phyloP scores from a whole-genome alignment of 2,329 filamentous ascomycete genomes.

The Pestalotiopsis sp. region DNA sequence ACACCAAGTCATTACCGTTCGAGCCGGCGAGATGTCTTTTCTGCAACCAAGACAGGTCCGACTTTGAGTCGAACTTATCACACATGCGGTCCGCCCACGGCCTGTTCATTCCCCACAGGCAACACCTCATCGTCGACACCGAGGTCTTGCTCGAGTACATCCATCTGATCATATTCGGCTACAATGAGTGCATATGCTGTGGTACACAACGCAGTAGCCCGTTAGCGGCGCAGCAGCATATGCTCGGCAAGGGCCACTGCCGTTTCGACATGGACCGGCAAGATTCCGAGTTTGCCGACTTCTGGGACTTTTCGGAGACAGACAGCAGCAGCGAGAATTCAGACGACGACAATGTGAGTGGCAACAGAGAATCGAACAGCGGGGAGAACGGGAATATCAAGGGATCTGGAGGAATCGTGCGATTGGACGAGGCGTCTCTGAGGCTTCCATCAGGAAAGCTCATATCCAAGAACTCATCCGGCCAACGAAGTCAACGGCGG shows the following conservation, averaged over 20 bases:
- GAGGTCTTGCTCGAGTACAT: conserved; percentile 51
- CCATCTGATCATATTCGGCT: conserved; percentile 49
- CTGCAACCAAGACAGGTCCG: background rate
- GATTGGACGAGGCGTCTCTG: conserved; percentile 31
- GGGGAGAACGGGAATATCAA: background rate
- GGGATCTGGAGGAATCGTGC: background rate
- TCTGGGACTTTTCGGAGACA: conserved; percentile 30
- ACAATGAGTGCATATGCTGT: conserved; percentile 55
- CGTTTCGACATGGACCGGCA: conserved; percentile 25
- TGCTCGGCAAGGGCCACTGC: conserved; percentile 31
- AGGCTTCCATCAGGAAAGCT: conserved; percentile 39
- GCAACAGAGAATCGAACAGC: conserved; percentile 16
- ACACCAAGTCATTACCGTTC: conserved; percentile 46
- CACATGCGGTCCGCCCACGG: conserved; percentile 56
- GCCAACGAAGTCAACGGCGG: background rate
- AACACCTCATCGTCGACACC: conserved; percentile 46
- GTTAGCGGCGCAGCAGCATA: conserved; percentile 49
- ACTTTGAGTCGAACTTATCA: conserved; percentile 38
- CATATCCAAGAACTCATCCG: conserved; percentile 30
- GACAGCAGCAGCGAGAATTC: background rate
- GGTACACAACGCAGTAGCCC: conserved; percentile 44
- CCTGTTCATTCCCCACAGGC: conserved; percentile 43
- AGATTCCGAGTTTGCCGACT: conserved; percentile 30
- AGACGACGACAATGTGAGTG: background rate
- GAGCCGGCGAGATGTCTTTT: conserved; percentile 4